Conservation (phyloP, 352 stramenopile genomes). For the Globisporangium orthogonon region DNA sequence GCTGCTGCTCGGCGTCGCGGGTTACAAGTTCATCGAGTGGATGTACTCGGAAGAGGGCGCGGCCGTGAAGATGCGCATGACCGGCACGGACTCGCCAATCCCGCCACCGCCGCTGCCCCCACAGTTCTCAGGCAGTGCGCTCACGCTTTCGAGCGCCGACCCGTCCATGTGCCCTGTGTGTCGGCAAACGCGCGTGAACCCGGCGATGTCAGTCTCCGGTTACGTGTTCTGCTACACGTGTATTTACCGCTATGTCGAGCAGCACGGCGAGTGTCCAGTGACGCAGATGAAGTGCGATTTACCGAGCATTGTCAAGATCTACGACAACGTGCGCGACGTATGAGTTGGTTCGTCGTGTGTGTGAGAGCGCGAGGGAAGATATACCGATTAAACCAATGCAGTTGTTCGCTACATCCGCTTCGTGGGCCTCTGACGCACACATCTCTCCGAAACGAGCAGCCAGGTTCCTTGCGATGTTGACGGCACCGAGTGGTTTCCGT, state of each 20-base stretch:
- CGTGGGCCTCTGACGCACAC: too few relatives aligned
- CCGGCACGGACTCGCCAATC: constrained; percentile 41
- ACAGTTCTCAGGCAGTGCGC: constrained; percentile 50
- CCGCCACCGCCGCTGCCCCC: constrained; percentile 70
- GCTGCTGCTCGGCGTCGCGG: constrained; percentile 63
- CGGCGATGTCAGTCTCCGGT: constrained; percentile 60
- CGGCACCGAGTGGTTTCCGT: too few relatives aligned
- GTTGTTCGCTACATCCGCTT: too few relatives aligned
- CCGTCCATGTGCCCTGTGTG: constrained; percentile 60
- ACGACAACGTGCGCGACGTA: constrained; percentile 49
- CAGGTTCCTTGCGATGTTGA: too few relatives aligned
- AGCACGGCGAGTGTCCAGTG: constrained; percentile 65
- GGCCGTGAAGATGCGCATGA: constrained; percentile 50
- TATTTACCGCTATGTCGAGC: constrained; percentile 67
- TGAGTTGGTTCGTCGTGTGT: not conserved
- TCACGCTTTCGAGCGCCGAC: constrained; percentile 40
- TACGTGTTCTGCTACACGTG: constrained; percentile 86
- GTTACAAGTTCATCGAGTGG: constrained; percentile 87
- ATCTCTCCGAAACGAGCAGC: too few relatives aligned
- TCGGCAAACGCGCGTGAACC: constrained; percentile 64
- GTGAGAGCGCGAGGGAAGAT: not conserved
- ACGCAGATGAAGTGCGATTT: constrained; percentile 72
- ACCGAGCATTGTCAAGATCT: constrained; percentile 69
- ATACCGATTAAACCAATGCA: too few relatives aligned
- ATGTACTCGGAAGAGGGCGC: constrained; percentile 84